These are phyloP conservation scores for Hygrophorus russula DNA, from an alignment of 768 basidiomycete species.

Conservation along the genomic window DNA sequence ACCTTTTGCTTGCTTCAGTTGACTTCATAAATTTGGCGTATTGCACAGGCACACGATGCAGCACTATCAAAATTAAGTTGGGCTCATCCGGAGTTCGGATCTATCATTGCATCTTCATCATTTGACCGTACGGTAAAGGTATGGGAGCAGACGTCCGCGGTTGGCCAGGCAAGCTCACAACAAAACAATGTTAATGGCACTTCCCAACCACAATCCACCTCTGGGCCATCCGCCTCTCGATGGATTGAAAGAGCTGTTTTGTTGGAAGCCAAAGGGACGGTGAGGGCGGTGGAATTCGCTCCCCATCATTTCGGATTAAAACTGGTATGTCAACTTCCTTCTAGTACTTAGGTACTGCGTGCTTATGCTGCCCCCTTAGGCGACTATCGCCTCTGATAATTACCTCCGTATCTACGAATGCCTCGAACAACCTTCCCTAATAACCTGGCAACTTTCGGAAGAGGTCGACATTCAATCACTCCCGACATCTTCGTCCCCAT, in stretches of 20 bases:
- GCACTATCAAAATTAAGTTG: slow-evolving; percentile 75
- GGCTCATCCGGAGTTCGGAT: slow-evolving; percentile 91
- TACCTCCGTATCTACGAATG: slow-evolving; percentile 85
- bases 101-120: slow-evolving; percentile 75
- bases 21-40: not conserved
- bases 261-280: slow-evolving; percentile 76
- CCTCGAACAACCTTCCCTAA: slow-evolving; percentile 60
- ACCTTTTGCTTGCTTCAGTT: not conserved
- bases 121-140: slow-evolving; percentile 91
- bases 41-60: slow-evolving; percentile 84
- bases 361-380: slow-evolving; percentile 33
- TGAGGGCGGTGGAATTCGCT: slow-evolving; percentile 79
- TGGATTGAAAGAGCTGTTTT: slow-evolving; percentile 72
- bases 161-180: slow-evolving; percentile 18
- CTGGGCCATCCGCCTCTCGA: slow-evolving; percentile 27
- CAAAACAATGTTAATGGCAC: slow-evolving; percentile 15
- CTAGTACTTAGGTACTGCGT: not conserved
- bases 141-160: slow-evolving; percentile 59
- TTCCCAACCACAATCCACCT: slow-evolving; percentile 6
- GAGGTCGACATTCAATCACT: slow-evolving; percentile 65
- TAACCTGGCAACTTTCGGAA: slow-evolving; percentile 66
- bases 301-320: slow-evolving; percentile 84
- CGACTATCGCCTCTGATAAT: slow-evolving; percentile 82
- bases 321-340: slow-evolving; percentile 39
- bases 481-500: slow-evolving; percentile 30